These are phyloP conservation scores for Saprolegnia diclina DNA, from an alignment of 352 stramenopile genomes.

Conservation along the genomic window DNA sequence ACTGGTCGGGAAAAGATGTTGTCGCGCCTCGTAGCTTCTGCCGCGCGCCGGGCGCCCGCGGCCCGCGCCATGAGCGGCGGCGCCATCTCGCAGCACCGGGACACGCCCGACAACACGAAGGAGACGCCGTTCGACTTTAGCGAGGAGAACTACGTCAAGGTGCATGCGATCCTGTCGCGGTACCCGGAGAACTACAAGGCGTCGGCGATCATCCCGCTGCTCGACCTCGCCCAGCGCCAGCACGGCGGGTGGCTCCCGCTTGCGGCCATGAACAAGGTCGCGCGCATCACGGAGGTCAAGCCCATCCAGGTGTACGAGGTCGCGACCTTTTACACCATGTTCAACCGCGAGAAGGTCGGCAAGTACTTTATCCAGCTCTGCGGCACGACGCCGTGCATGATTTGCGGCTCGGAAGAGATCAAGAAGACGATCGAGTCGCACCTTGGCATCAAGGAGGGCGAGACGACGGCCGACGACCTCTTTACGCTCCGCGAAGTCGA, in stretches of 20 bases:
- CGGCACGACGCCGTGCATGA: conserved; percentile 99
- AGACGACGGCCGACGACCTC: conserved; percentile 67
- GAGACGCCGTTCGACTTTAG: conserved; percentile 97
- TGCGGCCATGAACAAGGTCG: conserved; percentile 99
- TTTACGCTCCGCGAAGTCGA: conserved; percentile 98
- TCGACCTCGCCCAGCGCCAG: conserved; percentile 95
- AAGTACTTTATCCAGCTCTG: conserved; percentile 97
- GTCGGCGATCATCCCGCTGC: conserved; percentile 97
- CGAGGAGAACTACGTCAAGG: conserved; percentile 95
- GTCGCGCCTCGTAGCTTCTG: conserved; percentile 17
- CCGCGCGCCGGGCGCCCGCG: not conserved
- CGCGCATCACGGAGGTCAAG: conserved; percentile 94
- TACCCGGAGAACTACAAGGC: conserved; percentile 99
- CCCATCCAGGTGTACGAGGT: conserved; percentile 99
- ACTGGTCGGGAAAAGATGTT: conserved; percentile 26
- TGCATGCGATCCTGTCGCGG: conserved; percentile 92
- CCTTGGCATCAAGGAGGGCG: conserved; percentile 95
- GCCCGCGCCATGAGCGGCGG: conserved; percentile 21
- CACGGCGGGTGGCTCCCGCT: conserved; percentile 97
- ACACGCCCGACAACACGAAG: conserved; percentile 95
- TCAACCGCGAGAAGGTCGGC: conserved; percentile 94
- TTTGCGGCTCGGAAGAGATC: conserved; percentile 98
- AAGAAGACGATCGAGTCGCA: conserved; percentile 97
- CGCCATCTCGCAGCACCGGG: conserved; percentile 78
- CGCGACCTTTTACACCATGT: conserved; percentile 99